phyloP scores from a whole-genome alignment of 2,329 filamentous ascomycete genomes.

The Fusarium sp. region DNA sequence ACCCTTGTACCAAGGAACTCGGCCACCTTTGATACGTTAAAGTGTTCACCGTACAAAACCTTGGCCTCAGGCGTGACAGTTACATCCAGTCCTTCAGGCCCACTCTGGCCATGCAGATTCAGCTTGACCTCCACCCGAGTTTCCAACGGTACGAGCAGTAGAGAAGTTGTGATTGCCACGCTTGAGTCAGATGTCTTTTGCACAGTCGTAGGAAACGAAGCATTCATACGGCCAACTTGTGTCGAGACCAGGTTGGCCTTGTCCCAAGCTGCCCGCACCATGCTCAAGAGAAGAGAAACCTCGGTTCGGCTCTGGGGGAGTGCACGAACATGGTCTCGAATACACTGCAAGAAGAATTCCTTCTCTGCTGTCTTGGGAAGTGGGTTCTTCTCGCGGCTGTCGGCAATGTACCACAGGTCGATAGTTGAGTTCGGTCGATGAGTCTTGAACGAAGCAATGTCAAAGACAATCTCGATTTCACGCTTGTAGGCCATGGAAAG shows the following conservation, averaged over 20 bases:
- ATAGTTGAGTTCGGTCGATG: conserved; percentile 62
- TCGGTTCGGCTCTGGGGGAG: conserved; percentile 65
- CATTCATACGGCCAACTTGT: conserved; percentile 67
- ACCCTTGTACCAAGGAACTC: conserved; percentile 69
- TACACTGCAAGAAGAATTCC: conserved; percentile 77
- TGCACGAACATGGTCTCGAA: conserved; percentile 71
- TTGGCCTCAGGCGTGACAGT: conserved; percentile 61
- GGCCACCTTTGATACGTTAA: conserved; percentile 76
- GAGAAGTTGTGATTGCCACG: conserved; percentile 65
- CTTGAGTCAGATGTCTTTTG: conserved; percentile 69
- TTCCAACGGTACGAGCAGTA: conserved; percentile 69
- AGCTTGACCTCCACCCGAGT: conserved; percentile 73
- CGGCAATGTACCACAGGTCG: conserved; percentile 74
- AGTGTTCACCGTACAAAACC: conserved; percentile 79
- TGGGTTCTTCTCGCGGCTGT: conserved; percentile 61
- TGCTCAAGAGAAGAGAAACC: conserved; percentile 63
- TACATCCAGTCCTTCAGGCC: conserved; percentile 62
- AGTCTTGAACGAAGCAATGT: conserved; percentile 66
- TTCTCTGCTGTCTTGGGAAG: conserved; percentile 68
- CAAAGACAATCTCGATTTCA: conserved; percentile 76
- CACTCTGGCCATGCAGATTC: conserved; percentile 58
- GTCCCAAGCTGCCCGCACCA: conserved; percentile 71
- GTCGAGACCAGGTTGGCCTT: conserved; percentile 65
- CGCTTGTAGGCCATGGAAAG: conserved; percentile 77
- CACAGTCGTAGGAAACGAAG: conserved; percentile 71